Evolutionary conservation across 192 early-diverging fungal species (phyloP).

Genomic region (Coemansia sp.): DNA sequence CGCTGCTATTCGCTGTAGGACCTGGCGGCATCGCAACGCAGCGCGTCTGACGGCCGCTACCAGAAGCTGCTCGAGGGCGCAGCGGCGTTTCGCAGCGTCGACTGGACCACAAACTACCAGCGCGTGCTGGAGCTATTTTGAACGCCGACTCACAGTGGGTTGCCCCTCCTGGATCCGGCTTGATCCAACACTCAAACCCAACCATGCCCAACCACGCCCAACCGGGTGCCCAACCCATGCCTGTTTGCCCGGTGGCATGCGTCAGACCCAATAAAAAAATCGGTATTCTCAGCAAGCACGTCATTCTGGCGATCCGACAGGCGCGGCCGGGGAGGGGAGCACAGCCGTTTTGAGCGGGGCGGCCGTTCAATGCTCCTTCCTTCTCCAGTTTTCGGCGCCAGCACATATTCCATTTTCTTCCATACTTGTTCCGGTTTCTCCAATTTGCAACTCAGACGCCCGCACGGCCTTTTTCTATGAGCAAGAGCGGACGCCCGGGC

Average conservation of each 20-base stretch:
- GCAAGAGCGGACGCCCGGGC: slow-evolving; percentile 12
- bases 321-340: too few species aligned
- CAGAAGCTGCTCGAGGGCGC: slow-evolving; percentile 35
- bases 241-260: too few species aligned
- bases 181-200: not conserved
- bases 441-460: not conserved
- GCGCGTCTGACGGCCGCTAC: slow-evolving; percentile 13
- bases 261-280: not conserved
- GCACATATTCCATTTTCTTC: not conserved
- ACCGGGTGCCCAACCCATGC: too few species aligned
- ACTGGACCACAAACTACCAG: slow-evolving; percentile 44
- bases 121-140: slow-evolving; percentile 24
- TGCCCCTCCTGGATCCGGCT: not conserved
- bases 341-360: too few species aligned
- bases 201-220: not conserved
- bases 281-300: not conserved
- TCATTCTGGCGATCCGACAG: not conserved
- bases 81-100: slow-evolving; percentile 24
- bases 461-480: slow-evolving; percentile 1
- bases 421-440: not conserved
- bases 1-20: slow-evolving; percentile 12
- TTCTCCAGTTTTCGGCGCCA: not conserved
- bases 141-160: not conserved
- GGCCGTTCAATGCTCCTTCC: not conserved
- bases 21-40: slow-evolving; percentile 20